phyloP scores from a whole-genome alignment of 768 basidiomycete genomes.

The Coprinopsis marcescibilis region DNA sequence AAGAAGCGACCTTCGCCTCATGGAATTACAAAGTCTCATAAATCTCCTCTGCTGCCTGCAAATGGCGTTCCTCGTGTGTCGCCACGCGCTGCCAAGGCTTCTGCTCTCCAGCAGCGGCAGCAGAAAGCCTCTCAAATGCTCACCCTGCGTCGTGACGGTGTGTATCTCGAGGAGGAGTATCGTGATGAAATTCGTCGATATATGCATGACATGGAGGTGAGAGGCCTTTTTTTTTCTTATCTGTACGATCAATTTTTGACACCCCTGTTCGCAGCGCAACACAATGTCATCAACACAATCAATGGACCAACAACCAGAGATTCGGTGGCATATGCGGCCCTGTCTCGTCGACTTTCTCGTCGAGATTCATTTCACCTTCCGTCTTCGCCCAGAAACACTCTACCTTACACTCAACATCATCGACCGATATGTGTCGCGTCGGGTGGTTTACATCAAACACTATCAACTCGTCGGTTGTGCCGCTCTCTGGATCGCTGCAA shows the following conservation, averaged over 20 bases:
- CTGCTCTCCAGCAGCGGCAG: constrained; percentile 50
- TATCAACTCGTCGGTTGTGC: constrained; percentile 99
- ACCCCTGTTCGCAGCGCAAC: constrained; percentile 42
- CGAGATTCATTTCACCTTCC: constrained; percentile 97
- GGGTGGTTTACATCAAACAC: constrained; percentile 98
- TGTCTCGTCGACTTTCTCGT: constrained; percentile 98
- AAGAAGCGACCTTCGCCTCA: constrained; percentile 84
- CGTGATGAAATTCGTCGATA: constrained; percentile 86
- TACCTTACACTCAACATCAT: constrained; percentile 98
- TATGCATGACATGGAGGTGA: constrained; percentile 99
- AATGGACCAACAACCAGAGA: constrained; percentile 99
- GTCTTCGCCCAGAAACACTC: constrained; percentile 95
- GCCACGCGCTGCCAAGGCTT: constrained; percentile 60
- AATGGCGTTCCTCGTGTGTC: constrained; percentile 51
- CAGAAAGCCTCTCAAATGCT: constrained; percentile 65
- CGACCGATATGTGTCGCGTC: constrained; percentile 97
- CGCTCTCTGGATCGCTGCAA: constrained; percentile 97
- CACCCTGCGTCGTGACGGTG: constrained; percentile 65
- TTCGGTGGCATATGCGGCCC: constrained; percentile 98
- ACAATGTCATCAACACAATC: constrained; percentile 92
- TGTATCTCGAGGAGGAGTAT: constrained; percentile 92
- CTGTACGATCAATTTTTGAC: constrained; percentile 15
- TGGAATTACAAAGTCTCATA: constrained; percentile 67
- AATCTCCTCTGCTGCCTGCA: constrained; percentile 47
- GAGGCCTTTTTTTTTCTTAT: constrained; percentile 25